Conservation (phyloP, 805 yeast genomes). For the Kluyveromyces aestuarii region DNA sequence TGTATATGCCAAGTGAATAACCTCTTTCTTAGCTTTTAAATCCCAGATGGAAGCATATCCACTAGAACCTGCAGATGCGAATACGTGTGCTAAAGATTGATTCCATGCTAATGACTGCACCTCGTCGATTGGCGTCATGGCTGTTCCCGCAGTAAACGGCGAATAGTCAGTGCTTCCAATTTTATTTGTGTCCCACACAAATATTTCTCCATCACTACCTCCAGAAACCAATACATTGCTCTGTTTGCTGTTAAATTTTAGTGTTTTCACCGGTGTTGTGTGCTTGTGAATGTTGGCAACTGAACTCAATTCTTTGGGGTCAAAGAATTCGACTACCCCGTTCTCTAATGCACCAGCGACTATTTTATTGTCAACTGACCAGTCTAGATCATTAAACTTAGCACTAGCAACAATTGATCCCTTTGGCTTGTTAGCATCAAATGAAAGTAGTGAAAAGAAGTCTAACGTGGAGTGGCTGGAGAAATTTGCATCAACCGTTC, state of each 20-base stretch:
- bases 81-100: conserved; percentile 67
- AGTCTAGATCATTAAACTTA: conserved; percentile 71
- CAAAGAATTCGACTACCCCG: conserved; percentile 72
- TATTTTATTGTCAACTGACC: conserved; percentile 58
- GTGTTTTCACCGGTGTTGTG: conserved; percentile 57
- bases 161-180: conserved; percentile 28
- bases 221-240: conserved; percentile 72
- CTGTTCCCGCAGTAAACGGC: conserved; percentile 60
- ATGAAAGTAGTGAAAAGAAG: conserved; percentile 59
- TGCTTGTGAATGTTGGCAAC: conserved; percentile 51
- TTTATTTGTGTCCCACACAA: conserved; percentile 81
- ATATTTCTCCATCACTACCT: conserved; percentile 82
- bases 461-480: conserved; percentile 71
- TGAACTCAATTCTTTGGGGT: conserved; percentile 36
- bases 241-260: conserved; percentile 72
- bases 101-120: conserved; percentile 85
- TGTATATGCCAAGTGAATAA: conserved; percentile 69
- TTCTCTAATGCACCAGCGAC: conserved; percentile 89
- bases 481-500: conserved; percentile 85
- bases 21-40: conserved; percentile 77
- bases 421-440: conserved; percentile 32
- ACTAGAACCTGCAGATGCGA: conserved; percentile 81
- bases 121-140: conserved; percentile 74
- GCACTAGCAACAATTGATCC: conserved; percentile 40
- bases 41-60: conserved; percentile 94